These are phyloP conservation scores for Evansstolkia leycettana DNA, from an alignment of 495 filamentous ascomycete species.

Conservation along the genomic window DNA sequence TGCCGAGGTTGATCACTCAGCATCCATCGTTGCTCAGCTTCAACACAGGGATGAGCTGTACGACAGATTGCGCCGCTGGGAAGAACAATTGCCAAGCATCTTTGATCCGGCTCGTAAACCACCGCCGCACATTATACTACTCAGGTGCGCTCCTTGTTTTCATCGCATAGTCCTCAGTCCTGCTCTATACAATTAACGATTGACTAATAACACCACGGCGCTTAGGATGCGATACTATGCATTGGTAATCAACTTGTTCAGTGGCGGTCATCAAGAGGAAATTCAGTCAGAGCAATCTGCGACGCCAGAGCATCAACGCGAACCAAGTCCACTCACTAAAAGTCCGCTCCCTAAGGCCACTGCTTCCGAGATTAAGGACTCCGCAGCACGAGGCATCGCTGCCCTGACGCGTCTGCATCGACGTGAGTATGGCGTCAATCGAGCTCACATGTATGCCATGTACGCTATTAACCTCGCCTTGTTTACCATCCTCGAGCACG, in stretches of 20 bases:
- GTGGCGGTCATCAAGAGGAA: conserved; percentile 18
- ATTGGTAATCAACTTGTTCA: conserved; percentile 27
- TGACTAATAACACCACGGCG: not conserved
- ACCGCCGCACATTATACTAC: conserved; percentile 27
- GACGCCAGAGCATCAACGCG: not conserved
- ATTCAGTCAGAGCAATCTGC: not conserved
- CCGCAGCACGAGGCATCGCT: conserved; percentile 23
- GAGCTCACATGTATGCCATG: conserved; percentile 31
- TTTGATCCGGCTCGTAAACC: conserved; percentile 14
- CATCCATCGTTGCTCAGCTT: conserved; percentile 6
- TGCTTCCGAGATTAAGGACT: not conserved
- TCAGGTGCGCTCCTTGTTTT: conserved; percentile 15
- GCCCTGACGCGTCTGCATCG: conserved; percentile 20
- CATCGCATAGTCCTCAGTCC: not conserved
- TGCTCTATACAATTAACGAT: too few relatives aligned
- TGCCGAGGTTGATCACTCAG: conserved; percentile 4
- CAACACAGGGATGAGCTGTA: conserved; percentile 21
- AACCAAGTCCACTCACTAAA: too few relatives aligned
- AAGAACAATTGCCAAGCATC: conserved; percentile 17
- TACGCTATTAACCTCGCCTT: conserved; percentile 34
- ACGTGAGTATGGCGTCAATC: conserved; percentile 25
- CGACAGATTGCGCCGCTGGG: conserved; percentile 21
- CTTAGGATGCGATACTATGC: conserved; percentile 29
- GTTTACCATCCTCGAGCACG: conserved; percentile 24
- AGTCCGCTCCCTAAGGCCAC: too few relatives aligned